A percentile compares a stretch with the other conserved stretches of the same genome.
Conservation (phyloP, 352 stramenopile species). For the Thalassiosira hispida region DNA sequence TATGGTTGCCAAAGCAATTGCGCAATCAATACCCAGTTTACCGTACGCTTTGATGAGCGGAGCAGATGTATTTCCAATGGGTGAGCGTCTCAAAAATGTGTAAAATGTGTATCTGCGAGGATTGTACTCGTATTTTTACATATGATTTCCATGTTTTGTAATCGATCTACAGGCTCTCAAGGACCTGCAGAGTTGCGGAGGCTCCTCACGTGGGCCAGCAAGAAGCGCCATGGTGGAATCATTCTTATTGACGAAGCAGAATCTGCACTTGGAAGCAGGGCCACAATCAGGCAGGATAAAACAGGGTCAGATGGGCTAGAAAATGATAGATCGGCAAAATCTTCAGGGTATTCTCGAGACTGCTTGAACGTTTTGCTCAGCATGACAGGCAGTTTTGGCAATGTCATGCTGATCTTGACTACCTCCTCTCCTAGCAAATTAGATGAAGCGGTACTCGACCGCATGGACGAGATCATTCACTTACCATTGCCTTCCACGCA, state of each 20-base stretch:
- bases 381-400: slow-evolving; percentile 59
- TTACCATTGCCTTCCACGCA: slow-evolving; percentile 33
- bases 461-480: slow-evolving; percentile 63
- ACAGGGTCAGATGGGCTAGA: not conserved
- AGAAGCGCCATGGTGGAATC: slow-evolving; percentile 39
- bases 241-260: slow-evolving; percentile 71
- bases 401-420: slow-evolving; percentile 68
- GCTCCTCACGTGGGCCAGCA: slow-evolving; percentile 55
- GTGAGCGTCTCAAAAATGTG: slow-evolving; percentile 7
- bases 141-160: no score
- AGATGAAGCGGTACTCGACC: slow-evolving; percentile 63
- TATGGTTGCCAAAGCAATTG: slow-evolving; percentile 49
- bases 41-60: slow-evolving; percentile 63
- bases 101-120: not conserved
- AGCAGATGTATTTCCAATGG: slow-evolving; percentile 49
- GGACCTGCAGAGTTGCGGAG: slow-evolving; percentile 54
- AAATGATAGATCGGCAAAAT: slow-evolving; percentile 3
- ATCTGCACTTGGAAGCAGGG: slow-evolving; percentile 44
- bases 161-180: no score
- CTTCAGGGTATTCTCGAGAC: slow-evolving; percentile 47
- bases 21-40: slow-evolving; percentile 41
- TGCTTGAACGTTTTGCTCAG: slow-evolving; percentile 65
- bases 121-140: no score
- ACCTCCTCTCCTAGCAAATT: slow-evolving; percentile 56
- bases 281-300: slow-evolving; percentile 6